phyloP scores from a whole-genome alignment of 1,284 basidiomycete genomes.

The Tylopilus sp. region DNA sequence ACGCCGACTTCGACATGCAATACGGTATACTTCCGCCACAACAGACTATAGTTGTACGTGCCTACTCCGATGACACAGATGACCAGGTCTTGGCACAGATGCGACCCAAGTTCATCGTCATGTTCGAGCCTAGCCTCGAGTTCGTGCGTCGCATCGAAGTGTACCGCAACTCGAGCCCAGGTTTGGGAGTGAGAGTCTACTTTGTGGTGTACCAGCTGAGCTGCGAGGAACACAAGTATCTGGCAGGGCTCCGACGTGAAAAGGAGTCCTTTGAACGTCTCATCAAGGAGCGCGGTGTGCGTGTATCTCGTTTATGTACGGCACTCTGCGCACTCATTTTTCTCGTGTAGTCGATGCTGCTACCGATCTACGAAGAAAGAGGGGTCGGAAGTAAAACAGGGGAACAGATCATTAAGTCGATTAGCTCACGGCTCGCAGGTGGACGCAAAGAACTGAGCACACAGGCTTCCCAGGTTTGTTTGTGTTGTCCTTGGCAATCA shows the following conservation, averaged over 20 bases:
- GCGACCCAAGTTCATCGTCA: conserved; percentile 86
- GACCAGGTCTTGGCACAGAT: conserved; percentile 87
- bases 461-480: conserved; percentile 66
- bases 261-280: conserved; percentile 93
- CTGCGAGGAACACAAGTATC: conserved; percentile 94
- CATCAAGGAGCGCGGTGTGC: conserved; percentile 87
- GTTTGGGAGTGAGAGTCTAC: conserved; percentile 86
- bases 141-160: conserved; percentile 94
- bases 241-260: conserved; percentile 84
- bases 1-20: conserved; percentile 65
- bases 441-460: conserved; percentile 68
- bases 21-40: conserved; percentile 82
- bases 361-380: conserved; percentile 82
- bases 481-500: neutral
- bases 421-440: conserved; percentile 86
- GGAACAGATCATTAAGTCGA: conserved; percentile 76
- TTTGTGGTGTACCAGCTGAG: conserved; percentile 93
- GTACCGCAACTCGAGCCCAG: conserved; percentile 79
- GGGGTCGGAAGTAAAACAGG: conserved; percentile 35
- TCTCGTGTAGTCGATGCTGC: conserved; percentile 75
- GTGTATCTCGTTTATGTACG: conserved; percentile 30
- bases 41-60: conserved; percentile 81
- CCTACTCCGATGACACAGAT: conserved; percentile 91
- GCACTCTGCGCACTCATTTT: neutral
- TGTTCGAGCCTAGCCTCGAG: conserved; percentile 94